Conservation (phyloP, 2,329 filamentous ascomycete genomes). For the Tympanopsis confertula region DNA sequence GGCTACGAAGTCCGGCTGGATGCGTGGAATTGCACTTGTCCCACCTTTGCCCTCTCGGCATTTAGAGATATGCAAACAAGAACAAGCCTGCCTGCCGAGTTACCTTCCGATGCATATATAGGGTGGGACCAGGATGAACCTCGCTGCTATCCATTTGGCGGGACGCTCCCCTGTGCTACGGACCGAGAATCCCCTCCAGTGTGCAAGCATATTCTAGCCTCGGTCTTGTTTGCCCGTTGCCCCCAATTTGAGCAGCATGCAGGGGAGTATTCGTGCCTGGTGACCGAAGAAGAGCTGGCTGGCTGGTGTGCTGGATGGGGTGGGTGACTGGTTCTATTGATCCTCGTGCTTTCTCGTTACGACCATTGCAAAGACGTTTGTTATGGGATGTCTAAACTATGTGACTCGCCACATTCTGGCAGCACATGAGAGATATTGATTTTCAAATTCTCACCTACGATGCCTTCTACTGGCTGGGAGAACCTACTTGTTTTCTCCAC, state of each 20-base stretch:
- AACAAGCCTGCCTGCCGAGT: not conserved
- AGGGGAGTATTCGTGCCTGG: conserved; percentile 13
- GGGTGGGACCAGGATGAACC: not conserved
- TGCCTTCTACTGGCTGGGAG: no score
- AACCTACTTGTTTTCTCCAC: no score
- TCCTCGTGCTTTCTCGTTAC: no score
- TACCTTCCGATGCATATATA: no score
- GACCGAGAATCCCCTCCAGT: conserved; percentile 22
- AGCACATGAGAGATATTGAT: no score
- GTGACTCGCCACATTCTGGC: no score
- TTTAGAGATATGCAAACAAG: conserved; percentile 20
- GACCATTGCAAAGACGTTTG: no score
- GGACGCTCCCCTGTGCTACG: conserved; percentile 5
- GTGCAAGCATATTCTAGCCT: conserved; percentile 54
- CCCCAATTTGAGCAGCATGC: conserved; percentile 27
- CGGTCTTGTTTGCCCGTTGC: conserved; percentile 31
- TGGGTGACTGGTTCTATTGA: not conserved
- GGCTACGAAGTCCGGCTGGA: conserved; percentile 42
- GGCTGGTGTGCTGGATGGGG: conserved; percentile 35
- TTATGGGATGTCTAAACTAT: no score
- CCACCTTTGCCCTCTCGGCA: conserved; percentile 42
- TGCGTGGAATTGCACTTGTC: conserved; percentile 53
- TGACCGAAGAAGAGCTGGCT: conserved; percentile 34
- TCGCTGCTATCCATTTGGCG: conserved; percentile 4
- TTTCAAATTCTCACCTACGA: no score